Base-by-base conservation (phyloP, 345 rosid genomes). In the Streptanthus diversifolius region DNA sequence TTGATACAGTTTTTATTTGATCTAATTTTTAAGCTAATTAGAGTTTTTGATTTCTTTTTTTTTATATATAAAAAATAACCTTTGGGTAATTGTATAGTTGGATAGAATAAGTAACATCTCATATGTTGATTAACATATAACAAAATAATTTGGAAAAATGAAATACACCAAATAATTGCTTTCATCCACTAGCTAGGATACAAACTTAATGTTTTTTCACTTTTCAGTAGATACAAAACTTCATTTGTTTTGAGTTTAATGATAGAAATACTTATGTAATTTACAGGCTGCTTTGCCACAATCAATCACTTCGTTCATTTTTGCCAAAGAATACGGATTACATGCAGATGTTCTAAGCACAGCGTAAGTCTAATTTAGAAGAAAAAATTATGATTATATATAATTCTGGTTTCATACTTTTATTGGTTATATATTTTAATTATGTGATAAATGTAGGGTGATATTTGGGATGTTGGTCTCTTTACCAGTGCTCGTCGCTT, bases 281-380 rank as follows among this genome's bases (percentile, higher is more conserved):
- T 63, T 74, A 36, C 82, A 87, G 96, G 96, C 91, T 40, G 96
- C 96, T 24, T 25, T 90, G 44, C 96, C 96, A 36, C 93, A 88
- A 14, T 81, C 96, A 21, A 90, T 90, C 47, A 86, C 90, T 2
- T 85, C 93, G 2, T 88, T 90, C 81, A 80, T 90, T 58, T 88
- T 70, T 59, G 96, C 93, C 21, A 88, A 88, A 51, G 96, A 90
- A 71, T 90, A 87, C 56, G 91, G 84, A 58, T 63, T 90, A 18
- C 96, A 90, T 76, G 88, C 96, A 14, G 85, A 88, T 4, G 93
- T 90, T 21, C 76, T 88, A n/a, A 88, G 93, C 82, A 88, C 93
- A 49, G 93, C 96, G 96, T 90, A 83, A 80, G 93, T 83, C 19
- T 5, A 15, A 11, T 10, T 2, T 55, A 53, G 35, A 2, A 24